A percentile compares a stretch with the other conserved stretches of the same genome.
Evolutionary conservation across 2,329 filamentous ascomycete genomes (phyloP).

Genomic region (Penicillium sp.): DNA sequence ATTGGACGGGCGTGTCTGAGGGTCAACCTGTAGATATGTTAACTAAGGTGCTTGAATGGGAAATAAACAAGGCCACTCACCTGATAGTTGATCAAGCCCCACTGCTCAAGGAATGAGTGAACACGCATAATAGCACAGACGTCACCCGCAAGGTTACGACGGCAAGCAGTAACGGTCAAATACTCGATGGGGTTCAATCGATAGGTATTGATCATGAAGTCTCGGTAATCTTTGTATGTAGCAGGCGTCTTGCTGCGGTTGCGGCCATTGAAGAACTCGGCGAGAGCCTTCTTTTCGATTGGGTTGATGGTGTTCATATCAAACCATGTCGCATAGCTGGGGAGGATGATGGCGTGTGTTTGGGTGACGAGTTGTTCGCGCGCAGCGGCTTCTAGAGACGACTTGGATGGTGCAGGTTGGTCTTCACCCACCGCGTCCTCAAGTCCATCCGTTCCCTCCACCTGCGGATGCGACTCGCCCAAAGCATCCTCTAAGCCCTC

Average conservation of each 20-base stretch:
- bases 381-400: constrained; percentile 77
- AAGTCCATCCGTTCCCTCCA: constrained; percentile 41
- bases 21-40: constrained; percentile 69
- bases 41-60: constrained; percentile 28
- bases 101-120: constrained; percentile 95
- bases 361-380: constrained; percentile 90
- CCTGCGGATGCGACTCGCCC: constrained; percentile 43
- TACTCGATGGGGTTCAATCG: constrained; percentile 94
- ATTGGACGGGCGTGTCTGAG: constrained; percentile 89
- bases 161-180: constrained; percentile 91
- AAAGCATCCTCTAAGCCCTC: constrained; percentile 48
- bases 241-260: constrained; percentile 97
- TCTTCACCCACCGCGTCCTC: constrained; percentile 48
- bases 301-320: constrained; percentile 92
- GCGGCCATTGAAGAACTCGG: constrained; percentile 97
- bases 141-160: constrained; percentile 91
- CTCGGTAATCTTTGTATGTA: constrained; percentile 97
- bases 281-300: constrained; percentile 89
- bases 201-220: constrained; percentile 99
- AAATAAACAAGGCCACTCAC: constrained; percentile 49
- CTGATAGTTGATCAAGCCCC: constrained; percentile 99
- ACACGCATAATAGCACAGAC: constrained; percentile 99
- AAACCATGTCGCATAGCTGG: constrained; percentile 98
- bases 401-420: constrained; percentile 68
- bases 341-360: constrained; percentile 91